Percentiles rank a stretch among this genome's conserved stretches.
Conservation (phyloP, 2,329 filamentous ascomycete genomes). For the Cordyceps pruinosa region DNA sequence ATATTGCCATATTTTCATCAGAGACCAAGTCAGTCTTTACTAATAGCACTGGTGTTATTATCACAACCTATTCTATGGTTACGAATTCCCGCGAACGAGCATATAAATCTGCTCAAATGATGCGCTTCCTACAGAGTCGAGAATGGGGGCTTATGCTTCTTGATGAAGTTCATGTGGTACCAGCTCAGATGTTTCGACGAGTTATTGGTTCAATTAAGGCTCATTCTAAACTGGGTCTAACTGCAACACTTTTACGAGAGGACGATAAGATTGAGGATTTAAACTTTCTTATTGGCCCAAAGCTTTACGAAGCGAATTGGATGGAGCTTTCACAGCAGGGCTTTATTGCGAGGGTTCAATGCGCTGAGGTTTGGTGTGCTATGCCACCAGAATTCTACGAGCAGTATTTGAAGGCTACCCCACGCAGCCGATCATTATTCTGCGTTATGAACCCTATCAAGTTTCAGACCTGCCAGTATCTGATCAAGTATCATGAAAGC, state of each 20-base stretch:
- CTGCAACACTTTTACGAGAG: conserved; percentile 87
- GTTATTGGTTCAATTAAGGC: conserved; percentile 91
- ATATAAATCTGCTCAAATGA: conserved; percentile 93
- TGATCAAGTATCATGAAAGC: conserved; percentile 96
- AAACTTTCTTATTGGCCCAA: conserved; percentile 95
- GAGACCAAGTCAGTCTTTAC: conserved; percentile 79
- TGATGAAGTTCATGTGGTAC: conserved; percentile 96
- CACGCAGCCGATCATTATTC: conserved; percentile 46
- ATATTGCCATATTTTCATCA: conserved; percentile 91
- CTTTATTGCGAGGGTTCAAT: conserved; percentile 94
- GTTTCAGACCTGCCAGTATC: conserved; percentile 92
- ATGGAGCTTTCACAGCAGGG: conserved; percentile 97
- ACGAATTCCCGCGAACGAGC: conserved; percentile 81
- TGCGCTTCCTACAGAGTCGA: conserved; percentile 80
- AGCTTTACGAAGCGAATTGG: conserved; percentile 98
- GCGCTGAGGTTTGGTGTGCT: conserved; percentile 97
- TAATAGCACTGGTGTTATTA: conserved; percentile 88
- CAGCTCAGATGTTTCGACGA: conserved; percentile 90
- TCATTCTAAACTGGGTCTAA: conserved; percentile 90
- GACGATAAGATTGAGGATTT: conserved; percentile 97
- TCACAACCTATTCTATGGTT: conserved; percentile 99
- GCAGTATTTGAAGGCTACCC: conserved; percentile 66
- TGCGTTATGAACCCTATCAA: conserved; percentile 98
- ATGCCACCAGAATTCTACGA: conserved; percentile 99
- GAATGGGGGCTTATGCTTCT: conserved; percentile 98